phyloP scores from a whole-genome alignment of 208 protist genomes.

The Borovskyia barvae region DNA sequence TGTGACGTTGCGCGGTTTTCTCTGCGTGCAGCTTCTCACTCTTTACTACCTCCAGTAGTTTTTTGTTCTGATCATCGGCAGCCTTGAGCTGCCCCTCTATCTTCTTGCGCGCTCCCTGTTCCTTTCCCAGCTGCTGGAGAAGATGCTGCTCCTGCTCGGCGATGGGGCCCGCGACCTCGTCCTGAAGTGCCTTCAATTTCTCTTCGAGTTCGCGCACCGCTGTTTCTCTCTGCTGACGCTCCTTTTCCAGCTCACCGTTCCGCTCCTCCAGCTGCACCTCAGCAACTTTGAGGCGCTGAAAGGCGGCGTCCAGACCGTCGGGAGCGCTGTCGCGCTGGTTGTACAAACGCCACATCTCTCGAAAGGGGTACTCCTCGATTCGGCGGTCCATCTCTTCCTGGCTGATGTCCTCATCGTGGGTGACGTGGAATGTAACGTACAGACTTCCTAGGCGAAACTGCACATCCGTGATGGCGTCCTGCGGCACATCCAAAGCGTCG shows the following conservation, averaged over 20 bases:
- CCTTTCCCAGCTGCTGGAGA: slow-evolving; percentile 40
- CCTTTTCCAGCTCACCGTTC: slow-evolving; percentile 41
- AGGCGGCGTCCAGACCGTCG: slow-evolving; percentile 58
- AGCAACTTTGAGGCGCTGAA: slow-evolving; percentile 51
- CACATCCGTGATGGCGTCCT: slow-evolving; percentile 40
- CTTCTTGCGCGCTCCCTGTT: slow-evolving; percentile 43
- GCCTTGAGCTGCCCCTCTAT: slow-evolving; percentile 32
- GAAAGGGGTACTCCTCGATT: slow-evolving; percentile 76
- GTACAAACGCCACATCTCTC: slow-evolving; percentile 81
- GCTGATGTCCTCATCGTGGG: slow-evolving; percentile 70
- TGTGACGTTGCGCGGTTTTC: slow-evolving; percentile 62
- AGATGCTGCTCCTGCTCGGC: slow-evolving; percentile 50
- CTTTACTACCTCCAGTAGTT: slow-evolving; percentile 59
- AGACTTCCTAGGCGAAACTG: slow-evolving; percentile 79
- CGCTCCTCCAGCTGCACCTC: slow-evolving; percentile 56
- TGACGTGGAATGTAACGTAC: slow-evolving; percentile 82
- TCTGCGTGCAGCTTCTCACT: slow-evolving; percentile 56
- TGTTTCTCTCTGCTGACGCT: slow-evolving; percentile 32
- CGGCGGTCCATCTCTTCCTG: slow-evolving; percentile 69
- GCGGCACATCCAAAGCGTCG: slow-evolving; percentile 37
- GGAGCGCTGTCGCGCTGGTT: slow-evolving; percentile 52
- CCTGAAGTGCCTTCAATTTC: slow-evolving; percentile 29
- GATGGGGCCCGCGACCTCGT: slow-evolving; percentile 27
- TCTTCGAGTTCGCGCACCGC: slow-evolving; percentile 35
- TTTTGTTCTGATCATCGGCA: slow-evolving; percentile 51